Conservation (phyloP, 495 filamentous ascomycete species). For the Recurvomyces mirabilis region DNA sequence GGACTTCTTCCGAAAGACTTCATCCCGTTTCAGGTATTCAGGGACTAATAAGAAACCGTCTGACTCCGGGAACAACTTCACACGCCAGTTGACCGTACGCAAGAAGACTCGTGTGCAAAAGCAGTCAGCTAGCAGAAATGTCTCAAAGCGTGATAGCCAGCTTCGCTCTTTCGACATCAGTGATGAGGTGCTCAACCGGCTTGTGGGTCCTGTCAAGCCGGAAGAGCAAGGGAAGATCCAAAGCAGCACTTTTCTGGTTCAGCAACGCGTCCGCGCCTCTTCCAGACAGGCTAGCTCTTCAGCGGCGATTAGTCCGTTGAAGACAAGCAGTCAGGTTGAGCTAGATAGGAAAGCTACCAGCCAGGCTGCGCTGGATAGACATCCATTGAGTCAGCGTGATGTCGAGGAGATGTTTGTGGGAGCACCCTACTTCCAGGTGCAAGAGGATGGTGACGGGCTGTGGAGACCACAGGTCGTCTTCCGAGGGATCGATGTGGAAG, state of each 20-base stretch:
- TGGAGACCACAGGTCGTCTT: constrained; percentile 12
- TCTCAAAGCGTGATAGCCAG: constrained; percentile 14
- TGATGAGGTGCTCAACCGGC: constrained; percentile 14
- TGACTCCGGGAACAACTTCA: not conserved
- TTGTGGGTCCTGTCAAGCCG: constrained; percentile 8
- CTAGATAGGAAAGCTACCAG: too few relatives aligned
- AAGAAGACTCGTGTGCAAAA: constrained; percentile 6
- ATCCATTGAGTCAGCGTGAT: constrained; percentile 4
- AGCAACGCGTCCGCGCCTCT: constrained; percentile 8
- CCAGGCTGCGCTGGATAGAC: constrained; percentile 3
- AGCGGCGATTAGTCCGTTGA: not conserved
- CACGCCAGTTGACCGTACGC: not conserved
- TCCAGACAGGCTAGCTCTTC: not conserved
- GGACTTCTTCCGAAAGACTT: constrained; percentile 15
- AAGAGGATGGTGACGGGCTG: not conserved
- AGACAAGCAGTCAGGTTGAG: not conserved
- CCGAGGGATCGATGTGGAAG: constrained; percentile 2
- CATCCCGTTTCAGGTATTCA: not conserved
- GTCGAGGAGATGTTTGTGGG: constrained; percentile 16
- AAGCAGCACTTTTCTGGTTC: constrained; percentile 4
- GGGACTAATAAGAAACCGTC: constrained; percentile 1
- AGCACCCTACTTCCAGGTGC: constrained; percentile 14
- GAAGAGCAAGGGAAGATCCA: constrained; percentile 5
- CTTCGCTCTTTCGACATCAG: constrained; percentile 12
- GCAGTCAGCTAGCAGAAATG: constrained; percentile 1